Conservation (phyloP, 768 basidiomycete species). For the Albatrellus ellisii region DNA sequence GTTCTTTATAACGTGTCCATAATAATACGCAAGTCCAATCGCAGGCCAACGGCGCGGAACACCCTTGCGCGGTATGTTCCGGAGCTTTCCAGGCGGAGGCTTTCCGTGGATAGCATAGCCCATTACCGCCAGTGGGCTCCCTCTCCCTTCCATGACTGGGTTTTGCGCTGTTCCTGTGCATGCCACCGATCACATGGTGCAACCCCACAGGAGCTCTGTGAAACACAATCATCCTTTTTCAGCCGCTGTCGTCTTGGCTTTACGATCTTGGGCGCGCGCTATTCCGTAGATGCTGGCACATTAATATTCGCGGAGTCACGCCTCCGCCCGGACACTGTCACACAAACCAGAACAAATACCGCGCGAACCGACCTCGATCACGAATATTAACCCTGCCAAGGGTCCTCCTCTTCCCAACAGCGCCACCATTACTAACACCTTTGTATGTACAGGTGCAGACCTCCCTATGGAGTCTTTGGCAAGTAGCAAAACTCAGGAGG, state of each 20-base stretch:
- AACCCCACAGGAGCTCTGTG: no score
- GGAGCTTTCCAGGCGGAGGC: slow-evolving; percentile 5
- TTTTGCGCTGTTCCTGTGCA: neutral
- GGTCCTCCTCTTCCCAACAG: no score
- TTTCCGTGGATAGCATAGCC: neutral
- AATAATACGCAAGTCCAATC: neutral
- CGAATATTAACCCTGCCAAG: no score
- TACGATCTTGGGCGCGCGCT: no score
- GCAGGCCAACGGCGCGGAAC: slow-evolving; percentile 10
- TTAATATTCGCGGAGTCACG: slow-evolving; percentile 12
- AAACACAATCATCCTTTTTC: no score
- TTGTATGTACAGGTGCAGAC: no score
- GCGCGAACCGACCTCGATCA: slow-evolving; percentile 6
- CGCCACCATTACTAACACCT: no score
- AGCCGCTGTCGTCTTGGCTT: no score
- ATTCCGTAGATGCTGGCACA: neutral
- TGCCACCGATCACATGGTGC: no score
- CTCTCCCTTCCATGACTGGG: neutral
- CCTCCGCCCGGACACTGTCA: neutral
- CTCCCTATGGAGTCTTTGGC: slow-evolving; percentile 44
- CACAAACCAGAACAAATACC: slow-evolving; percentile 15
- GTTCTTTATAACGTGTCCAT: neutral
- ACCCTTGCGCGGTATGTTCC: slow-evolving; percentile 10
- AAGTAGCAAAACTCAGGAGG: slow-evolving; percentile 25
- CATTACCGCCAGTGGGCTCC: neutral